Evolutionary conservation across 805 yeast species (phyloP), one percentile per base, ranked within the genome.

Genomic region (Saturnispora ahearnii): DNA sequence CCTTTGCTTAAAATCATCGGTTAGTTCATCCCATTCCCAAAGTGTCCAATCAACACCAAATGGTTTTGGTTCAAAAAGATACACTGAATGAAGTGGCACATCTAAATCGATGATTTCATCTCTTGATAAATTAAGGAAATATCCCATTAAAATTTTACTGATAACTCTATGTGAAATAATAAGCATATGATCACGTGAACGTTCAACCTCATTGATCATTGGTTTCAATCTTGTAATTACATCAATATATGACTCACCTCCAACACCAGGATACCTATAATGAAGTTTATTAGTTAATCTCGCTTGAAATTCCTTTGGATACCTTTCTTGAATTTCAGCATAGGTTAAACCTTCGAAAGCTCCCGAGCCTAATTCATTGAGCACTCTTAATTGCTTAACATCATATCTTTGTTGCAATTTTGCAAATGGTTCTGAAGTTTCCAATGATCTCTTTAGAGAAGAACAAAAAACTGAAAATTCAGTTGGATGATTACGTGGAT

Each of bases 241-340:
- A 67, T 91, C 98, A 57, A 91, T 69, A 59, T 91, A 91, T 0
- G 96, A 86, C 66, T 91, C 99, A 15, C 99, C 99, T 7, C 98
- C 97, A 45, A 88, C 86, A 4, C 99, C 99, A 1, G 98, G 99
- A 62, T 91, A 91, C 53, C 99, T 73, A 66, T 91, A 91, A 15
- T 83, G 73, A 58, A 91, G 73, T 66, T 91, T 91, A 65, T 88
- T 84, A 40, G 74, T 71, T 57, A 87, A 67, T 51, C 98, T 76
- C 15, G 88, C 77, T 40, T 76, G 78, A 62, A 83, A 91, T 64
- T 91, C 98, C 34, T 77, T 77, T 0, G 97, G 96, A 59, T 74
- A 78, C 53, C 71, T 69, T 10, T 67, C 69, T 62, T 83, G 86
- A 55, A 91, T 90, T 57, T 91, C 95, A 48, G 81, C 82, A 62